Evolutionary conservation across 169 alveolate genomes (phyloP), one percentile per base, ranked within the genome.

Genomic region (Haemoproteus tartakovskyi): DNA sequence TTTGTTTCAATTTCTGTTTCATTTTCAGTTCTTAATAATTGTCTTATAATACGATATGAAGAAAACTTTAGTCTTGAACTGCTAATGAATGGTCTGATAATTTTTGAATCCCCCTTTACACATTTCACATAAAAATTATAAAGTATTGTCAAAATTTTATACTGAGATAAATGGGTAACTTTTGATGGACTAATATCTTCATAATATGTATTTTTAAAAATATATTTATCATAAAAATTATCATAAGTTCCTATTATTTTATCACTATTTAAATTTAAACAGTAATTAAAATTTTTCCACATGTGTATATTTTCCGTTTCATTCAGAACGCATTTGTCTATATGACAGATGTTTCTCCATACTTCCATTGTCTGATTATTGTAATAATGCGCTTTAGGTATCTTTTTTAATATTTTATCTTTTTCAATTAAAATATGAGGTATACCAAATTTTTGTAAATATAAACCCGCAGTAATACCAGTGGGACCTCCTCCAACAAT

Each of bases 401-500:
- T 93, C 12, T 85, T 86, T 40, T 87, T 67, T 5, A 90, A 84
- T 8, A 24, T 45, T n/a, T 62, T 62, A 47, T 85, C 63, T 45
- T 64, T 64, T 45, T 95, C 98, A 2, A 94, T 87, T 43, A 95
- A 41, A 22, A 94, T 29, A 43, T 85, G 87, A 0, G 95, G 94
- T 29, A 95, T 87, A 6, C 94, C 87, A 79, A 84, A 80, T 46
- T 89, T 87, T 27, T 89, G 86, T 2, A 95, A 84, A 51, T 95
- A 90, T 38, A 92, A 87, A 45, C 95, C 87, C 27, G 93, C 81
- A 12, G 97, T 88, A 80, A 93, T 90, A 5, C 98, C 98, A 0
- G 95, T 96, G 1, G 98, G 98, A 2, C 98, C 98, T 9, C 91
- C 93, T n/a, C 98, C 98, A 16, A 95, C 95, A 18, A 95, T 89